These are phyloP conservation scores for Phytophthora lateralis DNA, from an alignment of 352 stramenopile genomes.

Conservation along the genomic window DNA sequence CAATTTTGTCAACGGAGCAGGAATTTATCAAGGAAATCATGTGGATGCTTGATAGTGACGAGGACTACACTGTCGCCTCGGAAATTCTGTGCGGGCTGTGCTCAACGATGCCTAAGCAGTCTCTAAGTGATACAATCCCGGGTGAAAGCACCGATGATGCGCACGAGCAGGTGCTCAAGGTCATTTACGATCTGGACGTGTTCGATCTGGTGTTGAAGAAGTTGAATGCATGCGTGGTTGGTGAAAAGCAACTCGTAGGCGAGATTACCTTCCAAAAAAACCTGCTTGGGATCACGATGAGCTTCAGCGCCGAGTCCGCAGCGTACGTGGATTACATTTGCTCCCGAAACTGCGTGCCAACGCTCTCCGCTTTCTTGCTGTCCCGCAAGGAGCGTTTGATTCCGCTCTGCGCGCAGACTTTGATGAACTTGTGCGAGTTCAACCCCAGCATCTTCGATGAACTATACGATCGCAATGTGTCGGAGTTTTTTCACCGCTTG, in stretches of 20 bases:
- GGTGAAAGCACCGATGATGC: slow-evolving; percentile 24
- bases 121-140: slow-evolving; percentile 14
- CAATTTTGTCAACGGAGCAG: slow-evolving; percentile 51
- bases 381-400: slow-evolving; percentile 72
- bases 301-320: slow-evolving; percentile 64
- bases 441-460: slow-evolving; percentile 71
- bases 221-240: slow-evolving; percentile 69
- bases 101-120: slow-evolving; percentile 47
- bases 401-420: slow-evolving; percentile 63
- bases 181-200: slow-evolving; percentile 64
- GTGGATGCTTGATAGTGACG: slow-evolving; percentile 73
- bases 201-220: slow-evolving; percentile 74
- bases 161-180: slow-evolving; percentile 55
- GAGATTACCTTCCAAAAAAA: slow-evolving; percentile 85
- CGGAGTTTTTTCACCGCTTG: slow-evolving; percentile 78
- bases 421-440: slow-evolving; percentile 84
- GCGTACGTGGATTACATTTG: slow-evolving; percentile 70
- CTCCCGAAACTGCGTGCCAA: slow-evolving; percentile 51
- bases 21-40: slow-evolving; percentile 76
- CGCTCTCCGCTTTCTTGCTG: slow-evolving; percentile 68
- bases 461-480: slow-evolving; percentile 65
- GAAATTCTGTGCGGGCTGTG: slow-evolving; percentile 77
- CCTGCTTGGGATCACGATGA: slow-evolving; percentile 77
- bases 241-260: slow-evolving; percentile 69
- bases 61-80: slow-evolving; percentile 72